Evolutionary conservation across 139 green algal genomes (phyloP).

Genomic region (Volvox africanus): DNA sequence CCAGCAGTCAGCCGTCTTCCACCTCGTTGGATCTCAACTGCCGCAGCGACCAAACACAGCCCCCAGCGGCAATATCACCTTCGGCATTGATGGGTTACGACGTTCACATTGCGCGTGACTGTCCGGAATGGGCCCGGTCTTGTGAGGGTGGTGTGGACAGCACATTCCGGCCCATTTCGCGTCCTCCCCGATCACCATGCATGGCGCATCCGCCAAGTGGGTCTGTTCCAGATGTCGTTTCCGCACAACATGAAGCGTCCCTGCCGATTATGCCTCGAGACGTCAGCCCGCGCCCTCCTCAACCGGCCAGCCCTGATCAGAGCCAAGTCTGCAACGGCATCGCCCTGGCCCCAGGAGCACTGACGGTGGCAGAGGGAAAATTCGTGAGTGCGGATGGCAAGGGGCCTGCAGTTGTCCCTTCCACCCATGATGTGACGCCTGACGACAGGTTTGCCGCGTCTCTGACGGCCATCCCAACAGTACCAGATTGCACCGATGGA

Average conservation of each 20-base stretch:
- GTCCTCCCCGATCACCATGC: constrained; percentile 1
- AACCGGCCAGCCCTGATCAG: not conserved
- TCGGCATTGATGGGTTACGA: not conserved
- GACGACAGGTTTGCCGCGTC: no score
- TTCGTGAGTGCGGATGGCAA: not conserved
- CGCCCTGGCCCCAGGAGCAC: not conserved
- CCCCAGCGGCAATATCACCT: not conserved
- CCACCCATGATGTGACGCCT: not conserved
- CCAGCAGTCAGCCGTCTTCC: constrained; percentile 14
- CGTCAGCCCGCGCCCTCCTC: not conserved
- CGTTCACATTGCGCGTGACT: not conserved
- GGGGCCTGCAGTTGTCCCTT: not conserved
- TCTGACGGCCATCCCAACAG: no score
- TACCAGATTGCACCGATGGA: no score
- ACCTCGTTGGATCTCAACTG: constrained; percentile 17
- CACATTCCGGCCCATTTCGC: not conserved
- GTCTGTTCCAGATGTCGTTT: no score
- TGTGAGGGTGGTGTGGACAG: not conserved
- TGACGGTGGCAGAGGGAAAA: not conserved
- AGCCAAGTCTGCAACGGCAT: not conserved
- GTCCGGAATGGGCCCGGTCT: no score
- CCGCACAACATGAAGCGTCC: no score
- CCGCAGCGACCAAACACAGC: constrained; percentile 28
- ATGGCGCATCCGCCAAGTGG: no score
- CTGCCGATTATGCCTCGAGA: no score